Conservation (phyloP, 768 basidiomycete species). For the Boletus sp. region DNA sequence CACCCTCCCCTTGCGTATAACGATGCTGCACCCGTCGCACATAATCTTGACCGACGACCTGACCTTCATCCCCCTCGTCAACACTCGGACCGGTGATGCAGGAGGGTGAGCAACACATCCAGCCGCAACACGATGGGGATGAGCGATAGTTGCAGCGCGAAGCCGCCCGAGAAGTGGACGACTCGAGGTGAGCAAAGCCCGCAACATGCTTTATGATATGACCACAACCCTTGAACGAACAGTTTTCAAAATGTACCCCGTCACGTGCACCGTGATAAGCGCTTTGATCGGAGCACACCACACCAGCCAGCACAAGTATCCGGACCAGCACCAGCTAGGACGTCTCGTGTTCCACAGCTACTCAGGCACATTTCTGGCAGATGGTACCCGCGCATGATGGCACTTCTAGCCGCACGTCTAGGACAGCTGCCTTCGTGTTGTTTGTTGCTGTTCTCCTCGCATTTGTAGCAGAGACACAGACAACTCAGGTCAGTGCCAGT, state of each 20-base stretch:
- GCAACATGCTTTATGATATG: conserved; percentile 36
- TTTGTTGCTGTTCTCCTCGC: conserved; percentile 63
- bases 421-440: conserved; percentile 47
- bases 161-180: conserved; percentile 60
- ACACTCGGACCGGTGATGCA: conserved; percentile 29
- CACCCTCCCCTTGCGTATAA: conserved; percentile 84
- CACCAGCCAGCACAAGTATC: no score
- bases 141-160: conserved; percentile 38
- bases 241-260: background rate
- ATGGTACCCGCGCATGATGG: conserved; percentile 8
- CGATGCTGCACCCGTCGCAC: conserved; percentile 92
- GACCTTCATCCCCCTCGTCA: conserved; percentile 91
- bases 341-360: background rate
- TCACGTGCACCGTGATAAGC: conserved; percentile 12
- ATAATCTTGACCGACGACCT: conserved; percentile 90
- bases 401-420: conserved; percentile 15
- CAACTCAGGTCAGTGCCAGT: conserved; percentile 61
- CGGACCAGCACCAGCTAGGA: no score
- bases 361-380: background rate
- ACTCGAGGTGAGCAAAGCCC: conserved; percentile 61
- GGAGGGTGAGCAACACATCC: conserved; percentile 17
- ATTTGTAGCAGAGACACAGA: conserved; percentile 75
- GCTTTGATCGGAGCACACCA: background rate
- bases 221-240: background rate
- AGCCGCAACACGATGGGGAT: conserved; percentile 32